phyloP scores from a whole-genome alignment of 306 rosid species.

The Dalbergia cochinchinensis region DNA sequence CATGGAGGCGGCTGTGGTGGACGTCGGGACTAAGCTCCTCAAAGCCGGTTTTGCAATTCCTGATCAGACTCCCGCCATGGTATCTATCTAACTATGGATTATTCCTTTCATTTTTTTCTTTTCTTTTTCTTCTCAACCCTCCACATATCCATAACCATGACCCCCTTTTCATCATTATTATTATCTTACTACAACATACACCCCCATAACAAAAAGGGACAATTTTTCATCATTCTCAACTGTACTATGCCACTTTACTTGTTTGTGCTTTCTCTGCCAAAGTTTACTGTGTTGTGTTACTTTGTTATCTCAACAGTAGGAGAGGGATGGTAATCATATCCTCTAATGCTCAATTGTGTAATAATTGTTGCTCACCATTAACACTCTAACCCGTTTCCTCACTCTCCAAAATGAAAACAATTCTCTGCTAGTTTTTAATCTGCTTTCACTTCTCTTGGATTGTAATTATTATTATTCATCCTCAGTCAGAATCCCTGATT shows the following conservation, averaged over 20 bases:
- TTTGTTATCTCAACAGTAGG: neutral
- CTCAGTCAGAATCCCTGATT: slow-evolving; percentile 8
- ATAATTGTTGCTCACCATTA: neutral
- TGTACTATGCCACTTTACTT: neutral
- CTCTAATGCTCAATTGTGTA: slow-evolving; percentile 9
- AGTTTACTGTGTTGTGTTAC: neutral
- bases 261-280: neutral
- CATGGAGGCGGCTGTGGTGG: slow-evolving; percentile 89
- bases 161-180: neutral
- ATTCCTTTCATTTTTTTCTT: neutral
- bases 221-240: slow-evolving; percentile 1
- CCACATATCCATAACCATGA: neutral
- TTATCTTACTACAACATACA: neutral
- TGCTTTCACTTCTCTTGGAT: neutral
- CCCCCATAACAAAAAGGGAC: neutral
- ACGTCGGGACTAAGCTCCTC: slow-evolving; percentile 83
- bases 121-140: neutral
- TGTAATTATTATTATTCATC: neutral
- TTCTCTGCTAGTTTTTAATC: neutral
- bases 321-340: neutral
- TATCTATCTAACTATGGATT: neutral
- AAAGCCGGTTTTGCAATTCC: slow-evolving; percentile 95
- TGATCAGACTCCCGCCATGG: slow-evolving; percentile 92
- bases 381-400: slow-evolving; percentile 9
- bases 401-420: neutral